Conservation (phyloP, 163 green algal genomes). For the Chlamydomonas reinhardtii region DNA sequence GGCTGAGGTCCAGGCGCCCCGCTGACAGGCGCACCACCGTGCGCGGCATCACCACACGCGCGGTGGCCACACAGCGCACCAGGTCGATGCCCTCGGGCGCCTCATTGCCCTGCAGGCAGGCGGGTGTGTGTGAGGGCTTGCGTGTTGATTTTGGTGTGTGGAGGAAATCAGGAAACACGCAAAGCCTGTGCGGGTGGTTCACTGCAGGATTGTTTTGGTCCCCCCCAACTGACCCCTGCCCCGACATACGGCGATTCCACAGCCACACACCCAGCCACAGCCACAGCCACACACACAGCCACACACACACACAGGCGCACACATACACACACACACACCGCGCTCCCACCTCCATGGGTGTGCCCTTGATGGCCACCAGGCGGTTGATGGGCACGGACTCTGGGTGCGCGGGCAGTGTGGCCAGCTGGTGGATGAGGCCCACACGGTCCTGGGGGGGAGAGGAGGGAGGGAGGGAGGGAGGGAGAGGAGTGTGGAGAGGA, state of each 20-base stretch:
- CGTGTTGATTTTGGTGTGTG: conserved; percentile 26
- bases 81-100: conserved; percentile 87
- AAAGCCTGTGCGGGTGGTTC: too few species aligned
- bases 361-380: conserved; percentile 93
- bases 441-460: conserved; percentile 77
- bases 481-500: not conserved
- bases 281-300: too few species aligned
- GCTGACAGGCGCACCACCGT: conserved; percentile 96
- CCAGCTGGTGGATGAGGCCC: conserved; percentile 93
- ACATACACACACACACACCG: too few species aligned
- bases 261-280: too few species aligned
- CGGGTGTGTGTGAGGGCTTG: not conserved
- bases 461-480: not conserved
- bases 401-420: conserved; percentile 96
- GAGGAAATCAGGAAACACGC: too few species aligned
- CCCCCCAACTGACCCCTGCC: too few species aligned
- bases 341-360: conserved; percentile 84
- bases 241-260: too few species aligned
- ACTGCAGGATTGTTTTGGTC: too few species aligned
- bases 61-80: conserved; percentile 94
- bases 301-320: too few species aligned
- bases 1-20: conserved; percentile 70
- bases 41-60: conserved; percentile 95
- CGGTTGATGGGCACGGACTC: conserved; percentile 99
- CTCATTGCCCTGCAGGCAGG: conserved; percentile 67